These are phyloP conservation scores for Dactylis glomerata DNA, from an alignment of 176 grass and related monocot species.

Conservation along the genomic window DNA sequence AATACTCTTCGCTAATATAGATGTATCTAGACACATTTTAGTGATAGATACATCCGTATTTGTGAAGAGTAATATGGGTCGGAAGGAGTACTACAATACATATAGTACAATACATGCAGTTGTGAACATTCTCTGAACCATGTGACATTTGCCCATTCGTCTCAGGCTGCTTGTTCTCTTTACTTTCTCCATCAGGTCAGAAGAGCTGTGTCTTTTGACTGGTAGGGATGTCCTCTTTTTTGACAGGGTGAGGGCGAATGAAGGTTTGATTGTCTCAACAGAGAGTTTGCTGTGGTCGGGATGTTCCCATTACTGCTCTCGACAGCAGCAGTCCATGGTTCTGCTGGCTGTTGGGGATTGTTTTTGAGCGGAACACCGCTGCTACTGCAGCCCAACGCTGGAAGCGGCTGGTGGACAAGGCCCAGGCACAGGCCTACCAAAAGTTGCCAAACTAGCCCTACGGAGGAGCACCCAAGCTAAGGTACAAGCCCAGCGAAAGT, in stretches of 20 bases:
- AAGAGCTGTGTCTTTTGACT: neutral
- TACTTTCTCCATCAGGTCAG: neutral
- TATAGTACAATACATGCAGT: neutral
- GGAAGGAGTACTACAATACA: no score
- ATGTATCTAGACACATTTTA: no score
- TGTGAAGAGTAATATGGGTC: no score
- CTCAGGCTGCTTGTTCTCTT: neutral
- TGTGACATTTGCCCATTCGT: neutral
- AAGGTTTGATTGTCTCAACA: neutral
- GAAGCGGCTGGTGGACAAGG: neutral
- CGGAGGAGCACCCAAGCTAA: no score
- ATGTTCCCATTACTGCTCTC: no score
- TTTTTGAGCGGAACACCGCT: no score
- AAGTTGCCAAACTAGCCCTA: no score
- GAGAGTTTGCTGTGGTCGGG: neutral
- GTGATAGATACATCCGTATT: no score
- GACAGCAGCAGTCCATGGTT: neutral
- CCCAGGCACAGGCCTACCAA: neutral
- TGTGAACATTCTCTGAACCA: neutral
- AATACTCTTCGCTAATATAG: no score
- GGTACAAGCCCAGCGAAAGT: no score
- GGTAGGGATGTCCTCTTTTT: neutral
- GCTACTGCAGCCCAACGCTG: no score
- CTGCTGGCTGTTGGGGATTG: neutral
- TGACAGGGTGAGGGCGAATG: neutral